phyloP scores from a whole-genome alignment of 805 yeast species.

The Yamadazyma kitorensis region DNA sequence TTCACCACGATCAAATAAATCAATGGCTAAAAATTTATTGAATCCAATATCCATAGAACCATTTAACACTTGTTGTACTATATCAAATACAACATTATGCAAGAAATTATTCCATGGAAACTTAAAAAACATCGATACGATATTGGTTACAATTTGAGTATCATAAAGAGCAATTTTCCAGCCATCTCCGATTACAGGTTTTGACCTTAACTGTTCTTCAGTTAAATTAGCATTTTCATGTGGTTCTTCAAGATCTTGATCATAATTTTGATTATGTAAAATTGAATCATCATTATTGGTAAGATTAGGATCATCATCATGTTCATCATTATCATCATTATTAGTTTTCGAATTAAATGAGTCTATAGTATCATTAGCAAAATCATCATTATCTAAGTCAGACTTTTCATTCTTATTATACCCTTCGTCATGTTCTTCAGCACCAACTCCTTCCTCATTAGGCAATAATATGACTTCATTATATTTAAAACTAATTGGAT shows the following conservation, averaged over 20 bases:
- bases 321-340: slow-evolving; percentile 21
- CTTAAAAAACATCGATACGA: slow-evolving; percentile 42
- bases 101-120: slow-evolving; percentile 48
- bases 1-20: slow-evolving; percentile 53
- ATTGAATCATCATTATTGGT: slow-evolving; percentile 27
- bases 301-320: slow-evolving; percentile 19
- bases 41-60: slow-evolving; percentile 50
- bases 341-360: slow-evolving; percentile 24
- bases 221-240: slow-evolving; percentile 44
- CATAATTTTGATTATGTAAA: slow-evolving; percentile 19
- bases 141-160: slow-evolving; percentile 41
- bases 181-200: slow-evolving; percentile 44
- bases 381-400: slow-evolving; percentile 12
- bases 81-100: slow-evolving; percentile 47
- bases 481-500: slow-evolving; percentile 44
- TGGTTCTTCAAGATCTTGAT: slow-evolving; percentile 37
- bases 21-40: slow-evolving; percentile 47
- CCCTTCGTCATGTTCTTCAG: slow-evolving; percentile 7
- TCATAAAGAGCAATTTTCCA: slow-evolving; percentile 41
- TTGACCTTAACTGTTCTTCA: slow-evolving; percentile 40
- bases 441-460: slow-evolving; percentile 13
- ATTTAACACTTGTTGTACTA: slow-evolving; percentile 45
- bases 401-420: slow-evolving; percentile 1
- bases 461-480: slow-evolving; percentile 42
- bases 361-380: slow-evolving; percentile 31